phyloP scores from a whole-genome alignment of 192 early-diverging fungal species.

The Backusella mclennaniae region DNA sequence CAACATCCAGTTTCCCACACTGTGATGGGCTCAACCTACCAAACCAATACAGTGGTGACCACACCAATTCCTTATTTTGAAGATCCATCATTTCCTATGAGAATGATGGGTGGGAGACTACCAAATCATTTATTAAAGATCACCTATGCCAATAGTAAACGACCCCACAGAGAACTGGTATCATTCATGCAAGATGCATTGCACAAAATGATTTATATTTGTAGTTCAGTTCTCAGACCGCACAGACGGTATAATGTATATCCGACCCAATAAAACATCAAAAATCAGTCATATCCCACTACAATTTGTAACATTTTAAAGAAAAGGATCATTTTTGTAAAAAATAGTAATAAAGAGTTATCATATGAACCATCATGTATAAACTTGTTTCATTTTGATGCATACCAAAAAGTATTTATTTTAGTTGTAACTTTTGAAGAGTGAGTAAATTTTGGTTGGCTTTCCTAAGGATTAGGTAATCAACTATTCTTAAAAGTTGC shows the following conservation, averaged over 20 bases:
- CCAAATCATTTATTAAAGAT: neutral
- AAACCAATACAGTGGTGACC: neutral
- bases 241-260: neutral
- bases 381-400: neutral
- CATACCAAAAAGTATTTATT: neutral
- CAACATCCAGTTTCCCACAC: neutral
- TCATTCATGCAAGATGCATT: slow-evolving; percentile 3
- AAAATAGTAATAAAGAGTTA: neutral
- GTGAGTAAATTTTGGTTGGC: neutral
- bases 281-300: neutral
- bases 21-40: neutral
- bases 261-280: neutral
- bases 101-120: neutral
- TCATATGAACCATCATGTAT: neutral
- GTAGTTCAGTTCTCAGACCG: neutral
- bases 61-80: neutral
- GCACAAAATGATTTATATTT: neutral
- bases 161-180: neutral
- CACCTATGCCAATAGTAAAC: neutral
- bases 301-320: neutral
- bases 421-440: neutral
- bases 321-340: neutral
- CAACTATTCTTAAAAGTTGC: neutral
- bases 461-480: neutral
- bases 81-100: neutral